phyloP scores from a whole-genome alignment of 768 basidiomycete species.

The Macrolepiota albuminosa region DNA sequence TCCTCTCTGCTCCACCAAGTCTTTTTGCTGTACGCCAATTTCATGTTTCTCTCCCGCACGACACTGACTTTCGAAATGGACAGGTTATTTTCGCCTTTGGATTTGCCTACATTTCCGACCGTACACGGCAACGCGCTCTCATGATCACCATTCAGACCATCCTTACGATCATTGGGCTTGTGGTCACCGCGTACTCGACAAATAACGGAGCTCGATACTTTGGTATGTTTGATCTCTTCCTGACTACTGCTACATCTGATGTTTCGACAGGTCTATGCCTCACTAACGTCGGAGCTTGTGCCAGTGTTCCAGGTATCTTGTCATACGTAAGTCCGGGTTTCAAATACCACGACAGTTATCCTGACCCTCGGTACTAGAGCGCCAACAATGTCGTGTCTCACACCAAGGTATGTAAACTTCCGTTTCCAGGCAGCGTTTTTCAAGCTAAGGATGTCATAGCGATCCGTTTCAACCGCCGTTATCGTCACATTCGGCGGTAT shows the following conservation, averaged over 20 bases:
- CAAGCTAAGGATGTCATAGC: conserved; percentile 9
- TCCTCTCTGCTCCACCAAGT: conserved; percentile 32
- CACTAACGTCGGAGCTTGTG: conserved; percentile 28
- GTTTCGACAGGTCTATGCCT: conserved; percentile 23
- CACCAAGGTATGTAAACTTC: conserved; percentile 21
- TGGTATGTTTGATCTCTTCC: conserved; percentile 11
- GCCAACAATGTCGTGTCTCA: conserved; percentile 23
- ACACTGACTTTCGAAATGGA: conserved; percentile 5
- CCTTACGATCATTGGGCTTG: conserved; percentile 29
- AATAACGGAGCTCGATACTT: conserved; percentile 27
- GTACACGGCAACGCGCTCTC: conserved; percentile 27
- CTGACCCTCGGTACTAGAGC: not conserved
- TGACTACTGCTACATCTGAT: not conserved
- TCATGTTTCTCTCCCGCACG: conserved; percentile 27
- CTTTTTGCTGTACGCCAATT: conserved; percentile 23
- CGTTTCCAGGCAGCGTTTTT: not conserved
- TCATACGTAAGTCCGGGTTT: conserved; percentile 28
- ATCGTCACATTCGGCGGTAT: conserved; percentile 32
- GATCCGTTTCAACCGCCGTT: conserved; percentile 34
- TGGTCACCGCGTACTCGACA: conserved; percentile 25
- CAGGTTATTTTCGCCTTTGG: conserved; percentile 30
- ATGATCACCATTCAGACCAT: conserved; percentile 29
- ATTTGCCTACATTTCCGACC: conserved; percentile 37
- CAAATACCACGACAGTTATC: not conserved
- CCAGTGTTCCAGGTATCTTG: conserved; percentile 31